Evolutionary conservation across 2,329 filamentous ascomycete genomes (phyloP).

Genomic region (Bipolaris victoriae): DNA sequence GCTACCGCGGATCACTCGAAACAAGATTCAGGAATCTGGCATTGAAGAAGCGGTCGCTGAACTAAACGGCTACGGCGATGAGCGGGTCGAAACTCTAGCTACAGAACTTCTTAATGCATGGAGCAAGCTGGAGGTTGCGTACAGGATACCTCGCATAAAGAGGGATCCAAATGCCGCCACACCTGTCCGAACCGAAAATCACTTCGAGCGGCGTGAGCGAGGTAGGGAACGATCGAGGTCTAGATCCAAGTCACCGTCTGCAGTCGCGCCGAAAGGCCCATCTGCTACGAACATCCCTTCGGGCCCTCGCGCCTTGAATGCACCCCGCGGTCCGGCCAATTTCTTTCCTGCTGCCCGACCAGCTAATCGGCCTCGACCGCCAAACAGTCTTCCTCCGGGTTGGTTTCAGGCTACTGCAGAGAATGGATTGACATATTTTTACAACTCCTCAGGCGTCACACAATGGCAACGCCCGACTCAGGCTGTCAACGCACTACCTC

Average conservation of each 20-base stretch:
- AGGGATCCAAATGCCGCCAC: conserved; percentile 68
- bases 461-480: conserved; percentile 81
- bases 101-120: conserved; percentile 78
- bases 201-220: conserved; percentile 64
- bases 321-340: conserved; percentile 60
- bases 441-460: conserved; percentile 72
- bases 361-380: conserved; percentile 59
- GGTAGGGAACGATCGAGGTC: conserved; percentile 56
- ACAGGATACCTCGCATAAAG: conserved; percentile 91
- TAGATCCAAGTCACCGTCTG: conserved; percentile 55
- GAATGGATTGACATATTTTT: conserved; percentile 81
- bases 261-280: conserved; percentile 49
- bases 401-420: conserved; percentile 78
- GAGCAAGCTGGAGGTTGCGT: conserved; percentile 87
- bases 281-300: conserved; percentile 46
- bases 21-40: conserved; percentile 96
- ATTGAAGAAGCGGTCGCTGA: conserved; percentile 82
- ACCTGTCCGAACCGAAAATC: conserved; percentile 55
- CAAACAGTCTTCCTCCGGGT: conserved; percentile 72
- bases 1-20: conserved; percentile 88
- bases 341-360: conserved; percentile 61
- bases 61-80: conserved; percentile 71
- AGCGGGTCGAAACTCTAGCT: conserved; percentile 75
- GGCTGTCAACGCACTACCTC: conserved; percentile 66
- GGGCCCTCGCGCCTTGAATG: conserved; percentile 59